phyloP scores from a whole-genome alignment of 345 rosid species.

The Reutealis trisperma region DNA sequence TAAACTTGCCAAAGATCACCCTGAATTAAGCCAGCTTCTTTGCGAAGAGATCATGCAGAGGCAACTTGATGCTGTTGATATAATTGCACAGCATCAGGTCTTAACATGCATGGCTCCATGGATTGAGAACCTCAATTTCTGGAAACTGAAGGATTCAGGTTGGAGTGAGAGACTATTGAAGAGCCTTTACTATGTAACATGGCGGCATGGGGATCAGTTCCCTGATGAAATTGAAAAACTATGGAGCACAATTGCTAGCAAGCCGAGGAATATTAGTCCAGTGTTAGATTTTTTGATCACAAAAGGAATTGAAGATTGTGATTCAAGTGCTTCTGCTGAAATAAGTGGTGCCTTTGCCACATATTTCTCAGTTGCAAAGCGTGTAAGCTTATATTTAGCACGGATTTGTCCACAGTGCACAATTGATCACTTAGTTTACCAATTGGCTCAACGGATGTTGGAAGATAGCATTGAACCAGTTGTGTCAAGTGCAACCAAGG shows the following conservation, averaged over 20 bases:
- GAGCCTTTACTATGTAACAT: conserved; percentile 97
- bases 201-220: conserved; percentile 98
- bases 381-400: conserved; percentile 94
- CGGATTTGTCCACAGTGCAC: conserved; percentile 97
- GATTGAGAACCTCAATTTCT: conserved; percentile 98
- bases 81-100: conserved; percentile 99
- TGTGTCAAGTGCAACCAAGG: conserved; percentile 54
- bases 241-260: conserved; percentile 98
- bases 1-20: conserved; percentile 97
- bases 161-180: conserved; percentile 96
- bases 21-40: conserved; percentile 91
- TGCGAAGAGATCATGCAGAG: conserved; percentile 99
- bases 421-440: conserved; percentile 96
- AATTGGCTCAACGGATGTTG: conserved; percentile 87
- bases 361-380: conserved; percentile 97
- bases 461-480: conserved; percentile 87
- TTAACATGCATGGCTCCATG: conserved; percentile 99
- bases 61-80: conserved; percentile 98
- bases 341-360: conserved; percentile 99
- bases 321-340: conserved; percentile 98
- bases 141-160: conserved; percentile 98
- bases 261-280: conserved; percentile 92
- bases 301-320: conserved; percentile 97
- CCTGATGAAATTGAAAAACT: conserved; percentile 99
- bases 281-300: conserved; percentile 95